Evolutionary conservation across 805 yeast genomes (phyloP), one percentile per base, ranked within the genome.

Genomic region (Candida cerambycidarum): DNA sequence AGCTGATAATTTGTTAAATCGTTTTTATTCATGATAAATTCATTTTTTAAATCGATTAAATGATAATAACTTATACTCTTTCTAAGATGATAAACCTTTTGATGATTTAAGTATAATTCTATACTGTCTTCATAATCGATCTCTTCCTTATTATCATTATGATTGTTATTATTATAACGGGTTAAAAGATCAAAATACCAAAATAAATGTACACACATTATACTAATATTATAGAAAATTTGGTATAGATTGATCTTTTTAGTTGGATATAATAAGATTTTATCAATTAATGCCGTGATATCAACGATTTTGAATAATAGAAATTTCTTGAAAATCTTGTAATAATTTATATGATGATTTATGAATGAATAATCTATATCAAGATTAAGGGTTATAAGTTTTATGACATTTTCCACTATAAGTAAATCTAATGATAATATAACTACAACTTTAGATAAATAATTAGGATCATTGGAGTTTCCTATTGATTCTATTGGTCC

Each of bases 331-430:
- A 59, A 56, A 34, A 55, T 54, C 38, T 78, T 74, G 51, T 74
- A 78, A 3, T 69, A 68, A 29, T 74, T 73, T 5, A 84, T 64
- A 49, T 80, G 65, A 13, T 67, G 68, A 41, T 85, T 83, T 10
- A 34, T 29, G n/a, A 34, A 34, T 24, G 43, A 25, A 65, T 1
- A 84, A 66, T 42, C 75, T 67, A 33, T 92, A 61, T 0, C 29
- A 11, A 38, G 23, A 13, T 43, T 34, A 6, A 36, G 14, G 5
- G 21, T 31, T 10, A 29, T 41, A 24, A 62, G 47, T 39, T 61
- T 61, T 36, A 60, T 57, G 29, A 63, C 47, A 38, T 58, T 55
- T 45, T 64, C 71, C 4, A 62, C 51, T 9, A 62, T 54, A 21
- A 63, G 43, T 38, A 62, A 48, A 46, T 54, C 51, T 19, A 62